Base-by-base conservation (phyloP, 305 asterid species). In the Fraxinus sp. region DNA sequence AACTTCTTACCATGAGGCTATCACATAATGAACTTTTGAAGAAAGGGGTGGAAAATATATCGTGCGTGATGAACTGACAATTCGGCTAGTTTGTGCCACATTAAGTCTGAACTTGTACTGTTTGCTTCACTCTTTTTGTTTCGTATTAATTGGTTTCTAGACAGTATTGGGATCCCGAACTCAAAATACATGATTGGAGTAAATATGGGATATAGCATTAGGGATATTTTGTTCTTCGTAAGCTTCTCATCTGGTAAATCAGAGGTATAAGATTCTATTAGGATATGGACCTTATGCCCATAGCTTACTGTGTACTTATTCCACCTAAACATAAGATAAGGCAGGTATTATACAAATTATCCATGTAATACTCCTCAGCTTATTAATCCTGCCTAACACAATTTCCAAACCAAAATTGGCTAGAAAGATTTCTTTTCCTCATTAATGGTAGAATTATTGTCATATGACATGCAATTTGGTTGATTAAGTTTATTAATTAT, bases 401-500 rank as follows among this genome's bases (percentile, higher is more conserved):
- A 35, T 73, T 73, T 73, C 49, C 49, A 35, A 35, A 35, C 28
- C 77, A 73, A 73, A 72, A 73, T 73, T 73, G 28, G 28, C 77
- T 35, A 35, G 22, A 35, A 73, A 3, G 57, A 57, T 55, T 70
- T 73, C 4, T 68, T 32, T 36, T 52, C 26, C 35, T 78, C 82
- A 32, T 79, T 68, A 57, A 76, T 14, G 24, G 41, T 72, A 33
- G 46, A 72, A 33, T 7, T 72, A 33, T 73, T 73, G 26, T 35
- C 28, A 73, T 11, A 33, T 7, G 26, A 73, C 30, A 35, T 73
- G 43, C 41, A 71, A 9, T 64, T 64, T 64, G 4, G 36, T 72
- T 73, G 49, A 35, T 73, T 33, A 73, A 35, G 52, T 35, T 73
- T n/a, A 35, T 35, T 75, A 75, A 14, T 74, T 81, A 57, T 80